Base-by-base conservation (phyloP, 108 stramenopile genomes). In the Skeletonema potamos region DNA sequence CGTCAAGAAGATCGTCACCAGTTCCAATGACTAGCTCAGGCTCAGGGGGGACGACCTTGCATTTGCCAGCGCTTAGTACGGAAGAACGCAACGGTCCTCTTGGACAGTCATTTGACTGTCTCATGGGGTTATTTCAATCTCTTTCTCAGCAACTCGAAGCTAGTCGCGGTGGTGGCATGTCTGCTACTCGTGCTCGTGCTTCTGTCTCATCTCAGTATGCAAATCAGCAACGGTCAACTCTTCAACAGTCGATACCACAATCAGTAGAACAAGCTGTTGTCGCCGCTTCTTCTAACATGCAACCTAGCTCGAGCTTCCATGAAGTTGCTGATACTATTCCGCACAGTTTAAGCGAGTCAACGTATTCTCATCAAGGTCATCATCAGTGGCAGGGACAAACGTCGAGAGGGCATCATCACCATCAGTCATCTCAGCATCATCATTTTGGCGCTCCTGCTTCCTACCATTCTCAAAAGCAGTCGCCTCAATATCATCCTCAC, bases 121-220 rank as follows among this genome's bases (percentile, higher is more conserved):
- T 94, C 5, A 87, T 90, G 85, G 93, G 93, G 28, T 73, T 94
- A 34, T 92, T 92, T 64, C 90, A 91, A 60, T 86, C 89, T 0
- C 80, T 94, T 28, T 81, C 80, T 33, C 85, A 89, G 48, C 89
- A 94, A 68, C 75, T 94, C 13, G 79, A 86, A 64, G 58, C 65
- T 0, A 90, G 84, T 32, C 82, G 92, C 32, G 68, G 63, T 27
- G 57, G 75, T 15, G 76, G 80, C 51, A 56, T 59, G 3, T 43
- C 68, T 27, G 58, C 27, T 48, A 54, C 54, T 22, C 70, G 46
- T 27, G 62, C 51, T 44, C 27, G 4, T 54, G 24, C 18, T 11
- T 29, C 22, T 8, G n/a, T 28, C 24, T 29, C 20, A 27, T 15
- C 29, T 24, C 37, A 39, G 64, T 29, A 62, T 33, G 13, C 62